Percentiles rank a stretch among this genome's conserved stretches.
Evolutionary conservation across 805 yeast species (phyloP).

Genomic region (Metschnikowia cubensis): DNA sequence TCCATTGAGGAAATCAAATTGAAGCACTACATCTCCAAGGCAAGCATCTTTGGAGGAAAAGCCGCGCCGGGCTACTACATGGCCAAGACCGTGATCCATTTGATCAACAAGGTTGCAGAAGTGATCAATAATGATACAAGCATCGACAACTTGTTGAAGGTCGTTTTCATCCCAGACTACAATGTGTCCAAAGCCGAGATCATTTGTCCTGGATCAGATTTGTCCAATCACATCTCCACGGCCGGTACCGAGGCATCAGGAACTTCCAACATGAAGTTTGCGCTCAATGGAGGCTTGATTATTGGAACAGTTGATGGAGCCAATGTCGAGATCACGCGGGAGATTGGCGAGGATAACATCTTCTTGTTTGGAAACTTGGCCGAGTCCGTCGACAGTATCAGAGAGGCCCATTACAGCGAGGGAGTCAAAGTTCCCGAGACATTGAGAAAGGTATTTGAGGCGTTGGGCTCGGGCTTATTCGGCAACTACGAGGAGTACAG

Average conservation of each 20-base stretch:
- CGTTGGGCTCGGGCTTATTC: conserved; percentile 66
- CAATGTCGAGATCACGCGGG: conserved; percentile 90
- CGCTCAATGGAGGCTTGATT: conserved; percentile 87
- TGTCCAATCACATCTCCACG: conserved; percentile 91
- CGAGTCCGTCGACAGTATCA: conserved; percentile 81
- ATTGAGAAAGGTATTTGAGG: conserved; percentile 57
- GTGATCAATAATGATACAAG: conserved; percentile 78
- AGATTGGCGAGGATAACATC: conserved; percentile 89
- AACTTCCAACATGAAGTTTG: conserved; percentile 94
- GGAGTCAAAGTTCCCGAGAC: conserved; percentile 57
- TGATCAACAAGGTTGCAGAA: conserved; percentile 75
- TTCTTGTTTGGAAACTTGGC: conserved; percentile 88
- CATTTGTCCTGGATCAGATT: conserved; percentile 84
- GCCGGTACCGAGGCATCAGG: conserved; percentile 98
- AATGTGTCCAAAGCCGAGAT: conserved; percentile 93
- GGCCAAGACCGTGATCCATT: conserved; percentile 86
- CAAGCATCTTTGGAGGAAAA: conserved; percentile 86
- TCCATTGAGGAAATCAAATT: conserved; percentile 49
- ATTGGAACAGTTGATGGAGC: conserved; percentile 98
- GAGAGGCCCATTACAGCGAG: conserved; percentile 67
- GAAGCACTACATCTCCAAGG: conserved; percentile 66
- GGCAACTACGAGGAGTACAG: conserved; percentile 67
- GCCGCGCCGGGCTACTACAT: conserved; percentile 97
- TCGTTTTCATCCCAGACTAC: conserved; percentile 86
- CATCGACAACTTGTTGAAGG: conserved; percentile 73